Conservation (phyloP, 352 stramenopile genomes). For the Peronospora destructor region DNA sequence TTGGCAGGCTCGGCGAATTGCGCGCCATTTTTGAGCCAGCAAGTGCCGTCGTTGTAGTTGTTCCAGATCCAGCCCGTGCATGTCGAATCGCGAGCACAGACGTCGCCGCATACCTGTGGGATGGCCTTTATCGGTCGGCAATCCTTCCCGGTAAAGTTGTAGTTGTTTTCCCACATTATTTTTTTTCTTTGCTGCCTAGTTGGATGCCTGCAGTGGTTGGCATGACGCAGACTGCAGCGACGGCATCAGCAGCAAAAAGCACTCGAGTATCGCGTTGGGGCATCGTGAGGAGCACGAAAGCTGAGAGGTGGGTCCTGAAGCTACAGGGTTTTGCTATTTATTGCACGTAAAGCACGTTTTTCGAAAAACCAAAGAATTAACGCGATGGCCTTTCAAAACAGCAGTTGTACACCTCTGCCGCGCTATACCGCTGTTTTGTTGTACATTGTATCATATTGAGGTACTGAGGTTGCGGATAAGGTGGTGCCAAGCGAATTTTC, state of each 20-base stretch:
- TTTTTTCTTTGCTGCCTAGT: constrained; percentile 15
- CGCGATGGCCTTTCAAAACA: constrained; percentile 8
- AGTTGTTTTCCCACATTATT: constrained; percentile 40
- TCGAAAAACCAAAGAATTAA: neutral
- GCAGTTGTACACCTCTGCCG: constrained; percentile 2
- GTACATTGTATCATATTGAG: too few relatives aligned
- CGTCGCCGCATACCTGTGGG: constrained; percentile 26
- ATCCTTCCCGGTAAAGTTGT: constrained; percentile 32
- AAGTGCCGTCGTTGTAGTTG: constrained; percentile 28
- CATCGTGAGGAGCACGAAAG: constrained; percentile 8
- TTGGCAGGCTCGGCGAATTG: constrained; percentile 15
- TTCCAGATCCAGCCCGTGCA: constrained; percentile 45
- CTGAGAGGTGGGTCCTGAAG: constrained; percentile 8
- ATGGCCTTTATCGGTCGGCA: constrained; percentile 22
- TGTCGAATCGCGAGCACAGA: constrained; percentile 23
- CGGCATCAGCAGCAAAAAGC: constrained; percentile 8
- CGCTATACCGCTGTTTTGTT: too few relatives aligned
- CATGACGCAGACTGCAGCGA: constrained; percentile 7
- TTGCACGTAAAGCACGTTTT: constrained; percentile 3
- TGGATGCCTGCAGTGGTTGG: constrained; percentile 14
- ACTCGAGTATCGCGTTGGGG: constrained; percentile 5
- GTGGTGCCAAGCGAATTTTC: too few relatives aligned
- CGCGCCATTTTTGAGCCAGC: constrained; percentile 36
- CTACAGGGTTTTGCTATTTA: neutral
- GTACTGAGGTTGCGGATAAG: too few relatives aligned